Evolutionary conservation across 228 moss, liverwort and hornwort genomes (phyloP).

Genomic region (Sphagnum magellanicum): DNA sequence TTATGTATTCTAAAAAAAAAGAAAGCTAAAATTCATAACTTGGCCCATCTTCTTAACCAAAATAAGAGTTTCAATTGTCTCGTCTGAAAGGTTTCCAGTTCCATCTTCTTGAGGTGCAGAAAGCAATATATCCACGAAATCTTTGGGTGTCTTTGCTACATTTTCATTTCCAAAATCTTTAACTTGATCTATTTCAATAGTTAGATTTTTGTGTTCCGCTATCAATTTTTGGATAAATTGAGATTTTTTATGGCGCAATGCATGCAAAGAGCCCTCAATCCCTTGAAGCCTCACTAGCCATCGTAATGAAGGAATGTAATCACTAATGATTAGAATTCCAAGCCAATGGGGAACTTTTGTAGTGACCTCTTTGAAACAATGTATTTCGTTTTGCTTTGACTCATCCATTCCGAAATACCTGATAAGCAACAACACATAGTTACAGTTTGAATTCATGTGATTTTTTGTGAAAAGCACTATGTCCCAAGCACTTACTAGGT

Average conservation of each 20-base stretch:
- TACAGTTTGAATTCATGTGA: too few relatives aligned
- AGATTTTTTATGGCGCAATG: neutral
- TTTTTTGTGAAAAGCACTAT: too few relatives aligned
- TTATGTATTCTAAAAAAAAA: too few relatives aligned
- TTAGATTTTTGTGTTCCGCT: neutral
- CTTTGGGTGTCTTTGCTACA: neutral
- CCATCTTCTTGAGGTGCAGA: neutral
- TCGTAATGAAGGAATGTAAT: neutral
- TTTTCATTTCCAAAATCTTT: too few relatives aligned
- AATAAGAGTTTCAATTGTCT: neutral
- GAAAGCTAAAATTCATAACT: too few relatives aligned
- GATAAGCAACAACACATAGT: too few relatives aligned
- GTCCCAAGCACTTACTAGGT: too few relatives aligned
- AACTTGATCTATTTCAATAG: neutral
- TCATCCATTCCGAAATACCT: conserved; percentile 3
- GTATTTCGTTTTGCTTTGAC: neutral
- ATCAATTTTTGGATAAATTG: neutral
- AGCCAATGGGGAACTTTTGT: neutral
- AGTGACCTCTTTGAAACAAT: neutral
- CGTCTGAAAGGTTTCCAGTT: neutral
- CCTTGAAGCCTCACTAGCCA: neutral
- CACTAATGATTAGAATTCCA: neutral
- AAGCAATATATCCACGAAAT: neutral
- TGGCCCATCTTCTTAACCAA: neutral
- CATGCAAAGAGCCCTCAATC: neutral